phyloP scores from a whole-genome alignment of 2,329 filamentous ascomycete genomes.

The Chaetomium sp. region DNA sequence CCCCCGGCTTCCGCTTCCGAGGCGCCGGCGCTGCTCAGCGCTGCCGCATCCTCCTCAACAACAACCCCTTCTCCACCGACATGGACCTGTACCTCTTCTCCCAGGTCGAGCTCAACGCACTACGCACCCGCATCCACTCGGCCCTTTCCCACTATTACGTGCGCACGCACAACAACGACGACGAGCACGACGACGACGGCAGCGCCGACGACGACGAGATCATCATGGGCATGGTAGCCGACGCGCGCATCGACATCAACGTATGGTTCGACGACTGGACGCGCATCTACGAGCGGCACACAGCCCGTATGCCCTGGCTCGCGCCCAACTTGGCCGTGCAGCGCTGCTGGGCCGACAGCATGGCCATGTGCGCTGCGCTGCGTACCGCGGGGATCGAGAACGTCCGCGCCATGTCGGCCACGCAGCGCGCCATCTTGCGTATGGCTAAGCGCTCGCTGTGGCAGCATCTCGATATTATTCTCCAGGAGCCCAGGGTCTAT shows the following conservation, averaged over 20 bases:
- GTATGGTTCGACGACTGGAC: conserved; percentile 7
- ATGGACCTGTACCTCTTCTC: conserved; percentile 3
- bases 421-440: background rate
- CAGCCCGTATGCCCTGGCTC: background rate
- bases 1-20: background rate
- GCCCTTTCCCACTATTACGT: background rate
- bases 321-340: conserved; percentile 2
- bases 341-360: conserved; percentile 3
- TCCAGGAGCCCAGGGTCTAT: conserved; percentile 1
- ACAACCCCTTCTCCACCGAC: background rate
- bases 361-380: conserved; percentile 4
- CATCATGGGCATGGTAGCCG: conserved; percentile 2
- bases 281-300: conserved; percentile 3
- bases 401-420: background rate
- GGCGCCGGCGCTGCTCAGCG: background rate
- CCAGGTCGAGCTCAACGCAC: background rate
- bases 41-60: conserved; percentile 1
- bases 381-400: background rate
- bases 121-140: background rate
- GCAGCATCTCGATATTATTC: conserved; percentile 5
- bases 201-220: no score
- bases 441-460: conserved; percentile 1
- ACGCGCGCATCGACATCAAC: conserved; percentile 1
- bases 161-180: background rate
- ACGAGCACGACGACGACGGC: conserved; percentile 2